These are phyloP conservation scores for Gymnopilus dilepis DNA, from an alignment of 768 basidiomycete species.

Conservation along the genomic window DNA sequence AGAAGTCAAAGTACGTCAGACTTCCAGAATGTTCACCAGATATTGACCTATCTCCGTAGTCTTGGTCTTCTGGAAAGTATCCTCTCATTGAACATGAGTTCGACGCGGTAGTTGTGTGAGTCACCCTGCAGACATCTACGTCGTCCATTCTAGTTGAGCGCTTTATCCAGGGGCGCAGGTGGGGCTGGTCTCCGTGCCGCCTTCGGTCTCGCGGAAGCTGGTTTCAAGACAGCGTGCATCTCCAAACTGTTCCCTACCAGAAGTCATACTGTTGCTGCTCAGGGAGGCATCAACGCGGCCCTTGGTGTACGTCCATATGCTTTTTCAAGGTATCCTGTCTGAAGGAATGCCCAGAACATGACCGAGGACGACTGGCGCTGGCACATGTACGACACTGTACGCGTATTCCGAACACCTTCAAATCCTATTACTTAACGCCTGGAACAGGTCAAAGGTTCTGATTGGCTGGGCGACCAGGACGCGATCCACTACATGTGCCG, in stretches of 20 bases:
- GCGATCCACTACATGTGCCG: constrained; percentile 99
- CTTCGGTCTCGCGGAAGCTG: constrained; percentile 97
- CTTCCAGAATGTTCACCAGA: constrained; percentile 7
- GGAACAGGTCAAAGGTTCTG: constrained; percentile 94
- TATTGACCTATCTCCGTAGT: constrained; percentile 43
- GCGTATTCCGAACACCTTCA: constrained; percentile 30
- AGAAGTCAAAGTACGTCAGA: constrained; percentile 69
- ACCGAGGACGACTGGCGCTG: constrained; percentile 99
- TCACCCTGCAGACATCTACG: constrained; percentile 24
- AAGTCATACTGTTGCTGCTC: constrained; percentile 98
- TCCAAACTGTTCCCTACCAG: constrained; percentile 99
- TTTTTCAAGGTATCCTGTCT: constrained; percentile 11
- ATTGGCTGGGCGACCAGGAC: constrained; percentile 99
- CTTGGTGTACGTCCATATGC: constrained; percentile 69
- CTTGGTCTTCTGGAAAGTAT: constrained; percentile 87
- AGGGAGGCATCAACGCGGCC: constrained; percentile 99
- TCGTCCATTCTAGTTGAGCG: constrained; percentile 13
- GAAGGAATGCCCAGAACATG: constrained; percentile 72
- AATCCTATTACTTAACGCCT: constrained; percentile 22
- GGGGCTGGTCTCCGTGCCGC: constrained; percentile 98
- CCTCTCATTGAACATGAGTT: constrained; percentile 98
- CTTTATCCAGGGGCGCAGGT: constrained; percentile 80
- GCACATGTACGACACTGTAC: constrained; percentile 97
- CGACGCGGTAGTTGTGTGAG: constrained; percentile 98
- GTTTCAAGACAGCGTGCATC: constrained; percentile 98